These are phyloP conservation scores for Corinectria fuckeliana DNA, from an alignment of 2,329 filamentous ascomycete species.

Conservation along the genomic window DNA sequence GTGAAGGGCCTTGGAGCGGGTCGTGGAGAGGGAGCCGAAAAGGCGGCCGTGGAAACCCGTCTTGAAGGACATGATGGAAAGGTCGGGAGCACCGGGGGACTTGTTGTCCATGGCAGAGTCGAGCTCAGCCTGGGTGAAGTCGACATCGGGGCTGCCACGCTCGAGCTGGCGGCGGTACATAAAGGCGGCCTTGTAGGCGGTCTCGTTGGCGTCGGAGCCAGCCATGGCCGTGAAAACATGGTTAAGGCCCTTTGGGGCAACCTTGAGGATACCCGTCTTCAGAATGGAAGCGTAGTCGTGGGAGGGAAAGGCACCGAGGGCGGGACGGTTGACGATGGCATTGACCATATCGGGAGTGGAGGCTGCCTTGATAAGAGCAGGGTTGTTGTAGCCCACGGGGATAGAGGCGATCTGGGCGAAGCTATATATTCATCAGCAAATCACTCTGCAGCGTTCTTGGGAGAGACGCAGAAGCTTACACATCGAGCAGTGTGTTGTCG, in stretches of 20 bases:
- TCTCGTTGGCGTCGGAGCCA: slow-evolving; percentile 92
- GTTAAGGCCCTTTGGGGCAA: slow-evolving; percentile 81
- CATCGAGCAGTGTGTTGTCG: slow-evolving; percentile 75
- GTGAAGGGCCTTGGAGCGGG: slow-evolving; percentile 91
- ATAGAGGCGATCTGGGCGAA: slow-evolving; percentile 95
- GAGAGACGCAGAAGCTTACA: slow-evolving; percentile 53
- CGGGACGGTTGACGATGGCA: slow-evolving; percentile 85
- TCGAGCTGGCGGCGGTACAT: slow-evolving; percentile 87
- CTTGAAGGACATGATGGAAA: slow-evolving; percentile 90
- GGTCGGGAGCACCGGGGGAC: slow-evolving; percentile 73
- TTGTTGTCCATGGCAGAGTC: slow-evolving; percentile 80
- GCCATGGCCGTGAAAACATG: slow-evolving; percentile 92
- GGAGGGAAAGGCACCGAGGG: slow-evolving; percentile 88
- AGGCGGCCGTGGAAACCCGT: slow-evolving; percentile 89
- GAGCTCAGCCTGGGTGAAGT: slow-evolving; percentile 82
- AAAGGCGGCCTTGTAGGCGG: slow-evolving; percentile 93
- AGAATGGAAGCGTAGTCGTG: slow-evolving; percentile 83
- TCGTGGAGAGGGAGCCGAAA: slow-evolving; percentile 86
- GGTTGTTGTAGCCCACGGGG: slow-evolving; percentile 92
- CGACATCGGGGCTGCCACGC: slow-evolving; percentile 77
- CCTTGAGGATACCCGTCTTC: slow-evolving; percentile 79
- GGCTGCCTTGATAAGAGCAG: slow-evolving; percentile 72
- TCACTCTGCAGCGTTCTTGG: background rate
- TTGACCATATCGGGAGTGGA: slow-evolving; percentile 79
- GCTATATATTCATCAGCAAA: slow-evolving; percentile 47